Evolutionary conservation across 2,329 filamentous ascomycete species (phyloP).

Genomic region (Cercospora sesami): DNA sequence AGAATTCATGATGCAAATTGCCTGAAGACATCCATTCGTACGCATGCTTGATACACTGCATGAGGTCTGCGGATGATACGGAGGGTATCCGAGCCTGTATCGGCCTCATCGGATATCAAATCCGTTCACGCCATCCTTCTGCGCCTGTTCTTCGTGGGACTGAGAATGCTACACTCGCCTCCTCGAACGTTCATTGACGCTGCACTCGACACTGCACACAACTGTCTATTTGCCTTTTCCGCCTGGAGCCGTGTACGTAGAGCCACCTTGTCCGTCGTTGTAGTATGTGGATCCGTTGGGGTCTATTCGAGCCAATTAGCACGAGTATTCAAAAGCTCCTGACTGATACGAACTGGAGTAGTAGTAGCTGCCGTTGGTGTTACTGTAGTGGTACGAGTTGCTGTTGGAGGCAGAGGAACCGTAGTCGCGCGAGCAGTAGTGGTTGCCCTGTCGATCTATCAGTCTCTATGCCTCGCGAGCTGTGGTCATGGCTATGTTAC

Average conservation of each 20-base stretch:
- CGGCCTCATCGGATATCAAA: not conserved
- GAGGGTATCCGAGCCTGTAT: not conserved
- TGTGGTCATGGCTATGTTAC: constrained; percentile 41
- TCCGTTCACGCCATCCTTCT: not conserved
- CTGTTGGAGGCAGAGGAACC: constrained; percentile 56
- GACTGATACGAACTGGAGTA: constrained; percentile 65
- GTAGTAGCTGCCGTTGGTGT: constrained; percentile 58
- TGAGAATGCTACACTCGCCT: not conserved
- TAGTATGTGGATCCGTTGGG: constrained; percentile 66
- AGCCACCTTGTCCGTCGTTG: constrained; percentile 59
- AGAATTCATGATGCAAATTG: not conserved
- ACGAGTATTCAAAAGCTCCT: not conserved
- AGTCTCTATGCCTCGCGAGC: not conserved
- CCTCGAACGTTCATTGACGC: not conserved
- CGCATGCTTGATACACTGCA: not conserved
- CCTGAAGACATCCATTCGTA: not conserved
- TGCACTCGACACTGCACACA: not conserved
- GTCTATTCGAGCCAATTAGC: not conserved
- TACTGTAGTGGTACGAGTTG: constrained; percentile 69
- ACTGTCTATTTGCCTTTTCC: constrained; percentile 22
- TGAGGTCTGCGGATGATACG: not conserved
- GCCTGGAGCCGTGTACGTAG: constrained; percentile 60
- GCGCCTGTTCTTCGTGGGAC: not conserved
- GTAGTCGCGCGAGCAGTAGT: constrained; percentile 66
- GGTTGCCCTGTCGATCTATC: constrained; percentile 58